A percentile compares a stretch with the other conserved stretches of the same genome.
These are phyloP conservation scores for Amaranthus tricolor DNA, from an alignment of 179 eudicot species.

Conservation along the genomic window DNA sequence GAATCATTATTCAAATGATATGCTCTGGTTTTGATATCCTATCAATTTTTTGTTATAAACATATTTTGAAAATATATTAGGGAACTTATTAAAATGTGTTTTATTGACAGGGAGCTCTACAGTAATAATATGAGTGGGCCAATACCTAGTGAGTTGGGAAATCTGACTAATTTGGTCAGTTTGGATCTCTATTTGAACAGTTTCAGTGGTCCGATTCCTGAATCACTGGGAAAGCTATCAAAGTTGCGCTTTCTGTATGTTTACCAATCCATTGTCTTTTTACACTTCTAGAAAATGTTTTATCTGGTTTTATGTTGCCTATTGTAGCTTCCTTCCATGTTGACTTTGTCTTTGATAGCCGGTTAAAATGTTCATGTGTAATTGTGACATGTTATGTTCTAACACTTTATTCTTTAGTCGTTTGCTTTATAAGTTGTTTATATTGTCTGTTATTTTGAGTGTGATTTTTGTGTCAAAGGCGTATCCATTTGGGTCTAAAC, in stretches of 20 bases:
- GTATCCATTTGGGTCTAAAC: too few relatives aligned
- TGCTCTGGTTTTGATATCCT: neutral
- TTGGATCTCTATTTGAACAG: conserved; percentile 48
- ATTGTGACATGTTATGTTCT: neutral
- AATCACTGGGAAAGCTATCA: conserved; percentile 43
- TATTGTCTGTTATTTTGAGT: too few relatives aligned
- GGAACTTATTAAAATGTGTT: neutral
- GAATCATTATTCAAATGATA: neutral
- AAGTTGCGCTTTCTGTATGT: conserved; percentile 52
- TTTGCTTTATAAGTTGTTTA: too few relatives aligned
- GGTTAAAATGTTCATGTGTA: neutral
- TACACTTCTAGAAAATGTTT: neutral
- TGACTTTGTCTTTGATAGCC: neutral
- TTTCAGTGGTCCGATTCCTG: conserved; percentile 45
- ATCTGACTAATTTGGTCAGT: conserved; percentile 52
- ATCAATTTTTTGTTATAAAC: neutral
- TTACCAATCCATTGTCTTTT: conserved; percentile 18
- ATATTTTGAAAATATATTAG: neutral
- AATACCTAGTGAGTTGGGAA: conserved; percentile 46
- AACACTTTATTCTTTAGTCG: too few relatives aligned
- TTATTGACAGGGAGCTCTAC: conserved; percentile 44
- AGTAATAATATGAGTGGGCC: conserved; percentile 48
- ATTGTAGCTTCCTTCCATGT: neutral
- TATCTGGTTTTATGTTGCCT: neutral
- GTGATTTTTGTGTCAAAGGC: too few relatives aligned